Evolutionary conservation across 352 stramenopile genomes (phyloP).

Genomic region (Phytopythium montanum): DNA sequence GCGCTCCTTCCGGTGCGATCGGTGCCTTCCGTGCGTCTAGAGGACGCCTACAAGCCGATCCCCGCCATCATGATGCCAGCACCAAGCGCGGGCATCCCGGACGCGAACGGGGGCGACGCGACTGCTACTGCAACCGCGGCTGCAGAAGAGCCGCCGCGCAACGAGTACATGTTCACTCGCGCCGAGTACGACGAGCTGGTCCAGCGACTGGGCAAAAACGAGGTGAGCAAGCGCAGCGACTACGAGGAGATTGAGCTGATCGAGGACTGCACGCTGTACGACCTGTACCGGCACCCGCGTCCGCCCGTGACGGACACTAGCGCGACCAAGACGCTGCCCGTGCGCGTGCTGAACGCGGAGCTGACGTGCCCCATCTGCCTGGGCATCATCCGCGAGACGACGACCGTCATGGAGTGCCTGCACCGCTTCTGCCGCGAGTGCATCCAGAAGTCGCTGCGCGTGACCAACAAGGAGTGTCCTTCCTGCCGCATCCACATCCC

Average conservation of each 20-base stretch:
- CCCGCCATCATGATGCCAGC: background rate
- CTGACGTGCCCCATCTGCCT: constrained; percentile 89
- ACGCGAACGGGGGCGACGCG: background rate
- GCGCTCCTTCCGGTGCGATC: background rate
- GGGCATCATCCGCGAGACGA: constrained; percentile 78
- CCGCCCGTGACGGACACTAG: constrained; percentile 48
- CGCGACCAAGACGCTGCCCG: constrained; percentile 55
- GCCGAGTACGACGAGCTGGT: constrained; percentile 66
- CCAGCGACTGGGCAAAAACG: constrained; percentile 26
- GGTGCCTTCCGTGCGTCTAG: background rate
- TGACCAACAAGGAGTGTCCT: constrained; percentile 86
- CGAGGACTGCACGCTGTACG: constrained; percentile 87
- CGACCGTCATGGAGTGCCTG: constrained; percentile 90
- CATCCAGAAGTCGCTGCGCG: constrained; percentile 84
- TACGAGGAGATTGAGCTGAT: constrained; percentile 87
- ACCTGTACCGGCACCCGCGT: constrained; percentile 84
- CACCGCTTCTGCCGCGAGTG: constrained; percentile 90
- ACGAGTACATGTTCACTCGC: constrained; percentile 69
- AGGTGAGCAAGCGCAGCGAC: constrained; percentile 63
- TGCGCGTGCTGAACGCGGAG: constrained; percentile 74
- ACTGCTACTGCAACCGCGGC: background rate
- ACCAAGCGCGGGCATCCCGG: background rate
- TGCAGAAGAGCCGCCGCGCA: constrained; percentile 22
- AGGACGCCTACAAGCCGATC: background rate
- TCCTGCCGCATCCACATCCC: constrained; percentile 90